These are phyloP conservation scores for Metarhizium guizhouense DNA, from an alignment of 2,329 filamentous ascomycete species.

Conservation along the genomic window DNA sequence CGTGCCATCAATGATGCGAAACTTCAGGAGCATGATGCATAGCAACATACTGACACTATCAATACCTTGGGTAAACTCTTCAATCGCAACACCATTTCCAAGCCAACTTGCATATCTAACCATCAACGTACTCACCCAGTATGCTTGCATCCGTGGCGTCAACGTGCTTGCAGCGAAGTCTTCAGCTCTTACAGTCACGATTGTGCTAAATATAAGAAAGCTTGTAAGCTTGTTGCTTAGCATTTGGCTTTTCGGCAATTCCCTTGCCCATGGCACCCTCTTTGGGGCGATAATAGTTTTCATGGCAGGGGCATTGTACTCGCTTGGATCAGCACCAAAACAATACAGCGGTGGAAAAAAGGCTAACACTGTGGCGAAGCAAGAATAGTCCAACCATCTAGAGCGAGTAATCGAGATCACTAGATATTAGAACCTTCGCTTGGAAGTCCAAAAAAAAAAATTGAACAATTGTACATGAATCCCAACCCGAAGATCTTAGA, in stretches of 20 bases:
- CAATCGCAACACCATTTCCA: slow-evolving; percentile 34
- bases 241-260: slow-evolving; percentile 90
- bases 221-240: slow-evolving; percentile 83
- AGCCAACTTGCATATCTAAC: slow-evolving; percentile 63
- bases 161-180: slow-evolving; percentile 86
- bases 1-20: slow-evolving; percentile 51
- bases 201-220: slow-evolving; percentile 92
- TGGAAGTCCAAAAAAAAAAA: too few relatives aligned
- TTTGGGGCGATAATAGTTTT: slow-evolving; percentile 81
- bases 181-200: slow-evolving; percentile 89
- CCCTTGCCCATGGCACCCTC: slow-evolving; percentile 65
- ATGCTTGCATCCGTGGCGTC: slow-evolving; percentile 90
- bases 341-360: slow-evolving; percentile 1
- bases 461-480: too few relatives aligned
- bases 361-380: background rate
- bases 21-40: slow-evolving; percentile 53
- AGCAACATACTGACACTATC: slow-evolving; percentile 47
- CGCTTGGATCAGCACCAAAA: slow-evolving; percentile 50
- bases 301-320: slow-evolving; percentile 82
- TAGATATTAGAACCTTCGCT: background rate
- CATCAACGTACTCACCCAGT: slow-evolving; percentile 81
- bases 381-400: background rate
- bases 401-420: background rate
- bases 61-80: slow-evolving; percentile 10
- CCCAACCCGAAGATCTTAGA: too few relatives aligned